Percentiles rank a stretch among this genome's conserved stretches.
phyloP scores from a whole-genome alignment of 257 asterid species.

The Solanum chaucha region DNA sequence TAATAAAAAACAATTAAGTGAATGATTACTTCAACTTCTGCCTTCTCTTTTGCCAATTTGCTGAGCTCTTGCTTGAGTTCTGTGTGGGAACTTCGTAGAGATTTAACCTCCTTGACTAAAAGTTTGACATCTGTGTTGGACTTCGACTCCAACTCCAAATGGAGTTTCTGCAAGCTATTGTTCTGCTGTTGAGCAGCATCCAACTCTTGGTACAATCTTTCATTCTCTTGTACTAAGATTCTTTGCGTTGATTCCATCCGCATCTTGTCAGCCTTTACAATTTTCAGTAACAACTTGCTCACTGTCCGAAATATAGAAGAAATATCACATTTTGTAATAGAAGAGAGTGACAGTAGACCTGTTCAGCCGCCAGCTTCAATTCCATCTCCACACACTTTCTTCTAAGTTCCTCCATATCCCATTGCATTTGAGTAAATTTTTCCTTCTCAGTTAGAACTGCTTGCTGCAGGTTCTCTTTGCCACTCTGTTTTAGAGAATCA shows the following conservation, averaged over 20 bases:
- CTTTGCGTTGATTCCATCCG: conserved; percentile 21
- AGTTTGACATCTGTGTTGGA: conserved; percentile 41
- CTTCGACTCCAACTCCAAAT: conserved; percentile 33
- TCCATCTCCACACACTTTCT: conserved; percentile 47
- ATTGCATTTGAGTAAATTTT: conserved; percentile 43
- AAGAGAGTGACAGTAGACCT: conserved; percentile 29
- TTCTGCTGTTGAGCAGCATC: conserved; percentile 41
- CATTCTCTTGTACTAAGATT: conserved; percentile 30
- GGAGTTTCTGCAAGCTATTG: conserved; percentile 28
- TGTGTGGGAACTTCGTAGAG: conserved; percentile 47
- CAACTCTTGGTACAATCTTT: conserved; percentile 32
- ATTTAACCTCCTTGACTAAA: conserved; percentile 54
- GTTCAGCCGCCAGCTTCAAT: conserved; percentile 32
- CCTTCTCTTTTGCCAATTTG: conserved; percentile 33
- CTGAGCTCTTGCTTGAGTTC: conserved; percentile 46
- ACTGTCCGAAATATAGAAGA: not conserved
- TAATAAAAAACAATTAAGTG: not conserved
- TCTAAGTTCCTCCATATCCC: conserved; percentile 67
- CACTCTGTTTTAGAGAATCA: conserved; percentile 29
- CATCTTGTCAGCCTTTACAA: conserved; percentile 33
- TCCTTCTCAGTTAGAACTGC: conserved; percentile 41
- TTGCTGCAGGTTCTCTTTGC: conserved; percentile 53
- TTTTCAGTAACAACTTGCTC: conserved; percentile 2
- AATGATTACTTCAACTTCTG: conserved; percentile 31
- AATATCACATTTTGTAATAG: not conserved